phyloP scores from a whole-genome alignment of 805 yeast species.

The Teunomyces kruisii region DNA sequence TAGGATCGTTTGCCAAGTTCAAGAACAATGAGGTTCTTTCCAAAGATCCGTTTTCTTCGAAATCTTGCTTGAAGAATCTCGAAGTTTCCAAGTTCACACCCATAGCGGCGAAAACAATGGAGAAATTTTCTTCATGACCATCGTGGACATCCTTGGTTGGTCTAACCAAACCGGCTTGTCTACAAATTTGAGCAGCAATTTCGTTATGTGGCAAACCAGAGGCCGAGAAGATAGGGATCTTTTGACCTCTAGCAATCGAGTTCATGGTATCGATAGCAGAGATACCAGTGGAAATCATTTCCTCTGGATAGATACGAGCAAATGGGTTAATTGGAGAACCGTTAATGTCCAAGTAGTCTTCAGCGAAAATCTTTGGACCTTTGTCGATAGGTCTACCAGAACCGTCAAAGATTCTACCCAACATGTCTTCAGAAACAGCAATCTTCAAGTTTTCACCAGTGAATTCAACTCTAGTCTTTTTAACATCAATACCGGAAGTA shows the following conservation, averaged over 20 bases:
- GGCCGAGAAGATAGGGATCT: slow-evolving; percentile 98
- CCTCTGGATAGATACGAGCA: slow-evolving; percentile 99
- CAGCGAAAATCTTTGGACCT: slow-evolving; percentile 98
- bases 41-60: slow-evolving; percentile 97
- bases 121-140: slow-evolving; percentile 99
- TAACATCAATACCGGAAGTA: slow-evolving; percentile 97
- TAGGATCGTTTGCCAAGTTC: slow-evolving; percentile 98
- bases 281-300: slow-evolving; percentile 98
- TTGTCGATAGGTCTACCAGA: slow-evolving; percentile 98
- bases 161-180: slow-evolving; percentile 98
- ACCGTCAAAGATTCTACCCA: slow-evolving; percentile 98
- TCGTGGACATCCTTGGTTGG: slow-evolving; percentile 99
- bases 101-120: slow-evolving; percentile 99
- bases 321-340: slow-evolving; percentile 98
- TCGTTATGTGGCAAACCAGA: slow-evolving; percentile 99
- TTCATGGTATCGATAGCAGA: slow-evolving; percentile 99
- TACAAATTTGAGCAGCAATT: slow-evolving; percentile 99
- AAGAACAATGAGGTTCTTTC: slow-evolving; percentile 97
- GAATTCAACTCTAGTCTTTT: slow-evolving; percentile 95
- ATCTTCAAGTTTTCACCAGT: slow-evolving; percentile 93
- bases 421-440: slow-evolving; percentile 93
- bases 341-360: slow-evolving; percentile 95
- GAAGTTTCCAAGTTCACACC: slow-evolving; percentile 99
- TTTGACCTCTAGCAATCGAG: slow-evolving; percentile 99
- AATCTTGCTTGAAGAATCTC: slow-evolving; percentile 97